Percentiles rank a stretch among this genome's conserved stretches.
phyloP scores from a whole-genome alignment of 2,329 filamentous ascomycete species.

The Fusarium sarcochroum region DNA sequence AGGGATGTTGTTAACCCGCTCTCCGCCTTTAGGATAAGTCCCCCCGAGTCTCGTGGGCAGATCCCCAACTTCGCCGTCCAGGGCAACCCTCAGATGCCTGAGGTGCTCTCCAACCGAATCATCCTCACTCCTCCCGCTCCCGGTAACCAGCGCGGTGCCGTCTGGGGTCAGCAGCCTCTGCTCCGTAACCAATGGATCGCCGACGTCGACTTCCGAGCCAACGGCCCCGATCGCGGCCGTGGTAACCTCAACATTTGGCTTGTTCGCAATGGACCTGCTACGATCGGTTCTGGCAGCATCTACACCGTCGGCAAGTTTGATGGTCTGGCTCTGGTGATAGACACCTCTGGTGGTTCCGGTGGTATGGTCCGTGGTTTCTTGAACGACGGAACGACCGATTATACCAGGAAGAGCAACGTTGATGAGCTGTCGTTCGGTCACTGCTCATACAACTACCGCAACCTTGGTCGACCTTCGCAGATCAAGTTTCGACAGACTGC shows the following conservation, averaged over 20 bases:
- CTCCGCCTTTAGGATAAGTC: slow-evolving; percentile 70
- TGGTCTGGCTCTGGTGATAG: slow-evolving; percentile 88
- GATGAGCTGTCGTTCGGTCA: slow-evolving; percentile 93
- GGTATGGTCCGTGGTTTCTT: slow-evolving; percentile 93
- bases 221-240: slow-evolving; percentile 84
- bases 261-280: slow-evolving; percentile 74
- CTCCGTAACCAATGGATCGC: slow-evolving; percentile 80
- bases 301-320: slow-evolving; percentile 90
- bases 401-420: slow-evolving; percentile 78
- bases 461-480: slow-evolving; percentile 86
- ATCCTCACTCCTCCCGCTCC: slow-evolving; percentile 91
- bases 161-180: slow-evolving; percentile 80
- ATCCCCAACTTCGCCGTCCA: slow-evolving; percentile 70
- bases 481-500: slow-evolving; percentile 79
- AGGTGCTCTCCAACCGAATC: slow-evolving; percentile 87
- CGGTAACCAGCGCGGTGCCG: slow-evolving; percentile 84
- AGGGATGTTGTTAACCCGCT: slow-evolving; percentile 24
- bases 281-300: slow-evolving; percentile 80
- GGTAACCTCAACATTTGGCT: slow-evolving; percentile 98
- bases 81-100: slow-evolving; percentile 68
- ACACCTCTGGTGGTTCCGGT: slow-evolving; percentile 81
- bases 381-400: slow-evolving; percentile 90
- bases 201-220: slow-evolving; percentile 89
- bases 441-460: slow-evolving; percentile 91
- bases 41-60: slow-evolving; percentile 63